These are phyloP conservation scores for Hordeum pubiflorum DNA, from an alignment of 202 grass and related monocot genomes.

Conservation along the genomic window DNA sequence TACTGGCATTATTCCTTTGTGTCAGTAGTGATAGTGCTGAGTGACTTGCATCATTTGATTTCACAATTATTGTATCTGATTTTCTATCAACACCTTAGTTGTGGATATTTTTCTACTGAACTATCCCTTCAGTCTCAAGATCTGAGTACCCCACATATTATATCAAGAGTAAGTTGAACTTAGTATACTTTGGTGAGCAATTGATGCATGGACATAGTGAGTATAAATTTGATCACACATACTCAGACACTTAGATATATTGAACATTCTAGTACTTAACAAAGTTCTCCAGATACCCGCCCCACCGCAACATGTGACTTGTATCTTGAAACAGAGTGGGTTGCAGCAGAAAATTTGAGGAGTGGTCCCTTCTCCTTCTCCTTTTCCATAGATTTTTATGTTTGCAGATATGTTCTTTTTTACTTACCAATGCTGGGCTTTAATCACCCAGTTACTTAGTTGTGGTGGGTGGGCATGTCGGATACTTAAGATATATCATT, in stretches of 20 bases:
- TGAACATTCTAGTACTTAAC: background rate
- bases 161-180: background rate
- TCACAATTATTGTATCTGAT: background rate
- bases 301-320: background rate
- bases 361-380: background rate
- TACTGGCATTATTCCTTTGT: conserved; percentile 5
- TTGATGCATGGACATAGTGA: background rate
- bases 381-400: background rate
- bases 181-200: background rate
- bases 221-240: background rate
- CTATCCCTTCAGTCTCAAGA: background rate
- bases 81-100: background rate
- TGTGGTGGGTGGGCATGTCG: background rate
- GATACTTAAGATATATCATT: background rate
- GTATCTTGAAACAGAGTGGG: background rate
- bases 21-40: background rate
- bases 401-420: background rate
- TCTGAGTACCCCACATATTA: background rate
- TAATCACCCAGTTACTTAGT: background rate
- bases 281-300: background rate
- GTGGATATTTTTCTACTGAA: background rate
- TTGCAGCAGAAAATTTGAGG: background rate
- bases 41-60: background rate
- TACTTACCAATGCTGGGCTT: background rate
- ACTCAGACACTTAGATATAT: background rate